Percentiles rank a stretch among this genome's conserved stretches.
These are phyloP conservation scores for Vaccinium darrowii DNA, from an alignment of 148 eudicot species.

Conservation along the genomic window DNA sequence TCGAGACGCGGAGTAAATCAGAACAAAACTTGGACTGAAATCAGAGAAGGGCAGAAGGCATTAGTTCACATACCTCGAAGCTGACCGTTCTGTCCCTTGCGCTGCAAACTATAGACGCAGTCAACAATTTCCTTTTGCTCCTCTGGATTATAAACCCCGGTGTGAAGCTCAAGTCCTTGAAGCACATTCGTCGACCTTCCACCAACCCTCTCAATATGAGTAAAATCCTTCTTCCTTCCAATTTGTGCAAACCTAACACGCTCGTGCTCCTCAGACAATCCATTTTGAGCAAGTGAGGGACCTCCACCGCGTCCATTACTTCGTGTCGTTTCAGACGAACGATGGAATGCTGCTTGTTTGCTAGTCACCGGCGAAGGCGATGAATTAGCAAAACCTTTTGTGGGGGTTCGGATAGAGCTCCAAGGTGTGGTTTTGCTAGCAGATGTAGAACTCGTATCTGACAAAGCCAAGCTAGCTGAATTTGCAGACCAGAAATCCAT, in stretches of 20 bases:
- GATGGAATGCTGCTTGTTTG: constrained; percentile 5
- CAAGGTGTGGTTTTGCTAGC: neutral
- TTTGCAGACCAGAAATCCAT: constrained; percentile 16
- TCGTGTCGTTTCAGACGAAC: neutral
- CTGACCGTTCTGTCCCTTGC: constrained; percentile 50
- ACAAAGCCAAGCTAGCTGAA: neutral
- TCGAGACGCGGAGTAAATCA: too few species aligned
- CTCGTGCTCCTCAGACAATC: constrained; percentile 26
- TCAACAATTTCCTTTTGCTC: constrained; percentile 62
- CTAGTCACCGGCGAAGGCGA: constrained; percentile 18
- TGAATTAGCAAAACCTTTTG: neutral
- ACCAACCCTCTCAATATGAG: constrained; percentile 41
- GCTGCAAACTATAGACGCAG: constrained; percentile 51
- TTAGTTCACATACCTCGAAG: constrained; percentile 48
- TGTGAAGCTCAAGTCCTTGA: constrained; percentile 63
- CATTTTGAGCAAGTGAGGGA: constrained; percentile 4
- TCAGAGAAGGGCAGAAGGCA: neutral
- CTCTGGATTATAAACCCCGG: constrained; percentile 42
- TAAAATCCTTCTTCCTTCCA: constrained; percentile 48
- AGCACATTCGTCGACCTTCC: constrained; percentile 48
- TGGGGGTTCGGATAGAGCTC: constrained; percentile 14
- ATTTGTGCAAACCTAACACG: constrained; percentile 36
- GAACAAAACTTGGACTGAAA: too few species aligned
- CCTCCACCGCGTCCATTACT: neutral
- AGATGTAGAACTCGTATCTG: constrained; percentile 8